Base-by-base conservation (phyloP, 2,329 filamentous ascomycete species). In the Sporothrix euskadiensis region DNA sequence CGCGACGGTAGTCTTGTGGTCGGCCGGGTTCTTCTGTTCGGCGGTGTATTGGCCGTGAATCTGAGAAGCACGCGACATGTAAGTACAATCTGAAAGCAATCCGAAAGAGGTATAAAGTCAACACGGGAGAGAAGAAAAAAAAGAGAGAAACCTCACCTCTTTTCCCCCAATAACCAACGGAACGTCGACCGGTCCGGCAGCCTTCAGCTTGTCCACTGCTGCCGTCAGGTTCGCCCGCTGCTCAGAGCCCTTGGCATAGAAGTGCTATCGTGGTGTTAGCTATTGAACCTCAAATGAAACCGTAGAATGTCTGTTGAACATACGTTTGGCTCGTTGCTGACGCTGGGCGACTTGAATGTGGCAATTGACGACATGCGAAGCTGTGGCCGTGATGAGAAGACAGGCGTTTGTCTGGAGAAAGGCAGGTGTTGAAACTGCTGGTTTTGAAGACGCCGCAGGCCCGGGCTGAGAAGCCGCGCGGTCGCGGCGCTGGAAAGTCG, bases 281-380 rank as follows among this genome's bases (percentile, higher is more conserved):
- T 39, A 4, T 1, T 30, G 12, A 39, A 39, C 35, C n/a, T 8
- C 52, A 12, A 22, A 0, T 44, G 12, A 6, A 19, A 44, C 22
- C 52, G 10, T 3, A 16, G 26, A 68, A n/a, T 19, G 5, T 22
- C 19, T 9, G 26, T 19, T 19, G 22, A 56, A 86, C 93, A 82
- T 83, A 97, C 94, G 81, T 98, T 99, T n/a, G 94, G 94, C 85
- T 99, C 96, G 81, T 99, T 99, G 80, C 89, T 85, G 78, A 98
- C 89, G 76, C 90, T 90, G 69, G 96, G 96, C 70, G 94, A 88
- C 85, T 93, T 95, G 88, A 98, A 98, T 75, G 89, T 87, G 69
- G 94, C 94, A 76, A 97, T 86, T 8, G 90, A 91, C 73, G 90
- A 83, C 78, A 79, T 78, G 69, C 79, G 83, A 57, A 75, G 73